Evolutionary conservation across 352 stramenopile species (phyloP), one percentile per base, ranked within the genome.

Genomic region (Pythium monospermum): DNA sequence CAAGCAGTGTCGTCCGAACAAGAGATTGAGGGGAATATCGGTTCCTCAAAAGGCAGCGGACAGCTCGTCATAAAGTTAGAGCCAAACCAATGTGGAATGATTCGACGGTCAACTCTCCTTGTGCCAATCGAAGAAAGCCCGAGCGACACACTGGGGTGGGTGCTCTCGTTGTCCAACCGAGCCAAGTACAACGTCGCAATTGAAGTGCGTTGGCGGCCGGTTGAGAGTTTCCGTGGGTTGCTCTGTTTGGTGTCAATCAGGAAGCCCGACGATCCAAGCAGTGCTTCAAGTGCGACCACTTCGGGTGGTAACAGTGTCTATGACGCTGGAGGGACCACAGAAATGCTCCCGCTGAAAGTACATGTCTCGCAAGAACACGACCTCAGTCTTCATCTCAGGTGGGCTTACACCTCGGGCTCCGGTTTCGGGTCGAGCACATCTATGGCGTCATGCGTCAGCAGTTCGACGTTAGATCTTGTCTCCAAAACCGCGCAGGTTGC

Each of bases 101-200:
- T 69, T 28, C 54, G 66, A 4, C 70, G 57, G 4, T 85, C 66
- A 33, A 83, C 58, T 7, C 59, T 94, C 50, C 49, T 91, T 12
- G 60, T 95, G 19, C 74, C 76, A 30, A 66, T 89, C 6, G 82
- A 93, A 69, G 84, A 93, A 59, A 74, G 68, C 11, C 83, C 83
- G 6, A 59, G 53, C 36, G 73, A 87, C 36, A 70, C 78, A 28
- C 51, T 61, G 21, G 81, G 75, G 1, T 94, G 83, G 79, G 43
- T 18, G 16, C 8, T 68, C 1, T 47, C 30, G 1, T 25, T 68
- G 3, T 27, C 43, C 18, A 13, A 1, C 38, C 19, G 42, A 46
- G 28, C 12, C 25, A 6, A 56, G 16, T 45, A 54, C 13, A 52
- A 31, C 3, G 42, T 57, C 32, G 49, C 71, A 42, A 54, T 82